Percentiles rank a stretch among this genome's conserved stretches.
Evolutionary conservation across 2,329 filamentous ascomycete species (phyloP).

Genomic region (Ascochyta clinopodiicola): DNA sequence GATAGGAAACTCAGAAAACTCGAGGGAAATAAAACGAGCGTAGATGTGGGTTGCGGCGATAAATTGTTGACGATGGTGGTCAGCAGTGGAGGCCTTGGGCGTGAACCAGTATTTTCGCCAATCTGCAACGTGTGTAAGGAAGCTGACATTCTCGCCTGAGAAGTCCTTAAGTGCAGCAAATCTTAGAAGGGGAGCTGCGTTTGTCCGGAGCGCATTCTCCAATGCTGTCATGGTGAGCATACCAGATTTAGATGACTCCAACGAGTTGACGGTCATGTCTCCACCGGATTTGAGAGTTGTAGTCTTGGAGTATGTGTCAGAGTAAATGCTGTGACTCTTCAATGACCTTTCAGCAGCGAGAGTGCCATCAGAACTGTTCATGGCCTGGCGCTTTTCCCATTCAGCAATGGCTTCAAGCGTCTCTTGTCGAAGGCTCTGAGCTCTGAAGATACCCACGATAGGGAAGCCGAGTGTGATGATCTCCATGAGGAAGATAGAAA

Average conservation of each 20-base stretch:
- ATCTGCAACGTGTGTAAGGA: conserved; percentile 42
- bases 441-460: conserved; percentile 37
- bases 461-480: conserved; percentile 40
- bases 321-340: conserved; percentile 25
- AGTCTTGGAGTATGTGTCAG: conserved; percentile 19
- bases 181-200: conserved; percentile 39
- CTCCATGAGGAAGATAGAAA: conserved; percentile 45
- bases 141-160: conserved; percentile 45
- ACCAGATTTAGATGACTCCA: conserved; percentile 39
- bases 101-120: conserved; percentile 43
- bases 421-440: conserved; percentile 37
- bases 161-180: conserved; percentile 47
- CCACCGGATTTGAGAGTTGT: conserved; percentile 25
- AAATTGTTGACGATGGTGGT: conserved; percentile 38
- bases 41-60: conserved; percentile 41
- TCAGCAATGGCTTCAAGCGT: conserved; percentile 42
- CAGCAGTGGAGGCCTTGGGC: conserved; percentile 24
- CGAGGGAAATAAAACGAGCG: conserved; percentile 42
- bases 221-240: conserved; percentile 45
- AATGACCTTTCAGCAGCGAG: conserved; percentile 9
- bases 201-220: conserved; percentile 41
- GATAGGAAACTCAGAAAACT: conserved; percentile 45
- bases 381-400: conserved; percentile 41
- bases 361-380: conserved; percentile 10
- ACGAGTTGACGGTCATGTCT: conserved; percentile 20